Conservation (phyloP, 2,329 filamentous ascomycete species). For the Xylaria sp. region DNA sequence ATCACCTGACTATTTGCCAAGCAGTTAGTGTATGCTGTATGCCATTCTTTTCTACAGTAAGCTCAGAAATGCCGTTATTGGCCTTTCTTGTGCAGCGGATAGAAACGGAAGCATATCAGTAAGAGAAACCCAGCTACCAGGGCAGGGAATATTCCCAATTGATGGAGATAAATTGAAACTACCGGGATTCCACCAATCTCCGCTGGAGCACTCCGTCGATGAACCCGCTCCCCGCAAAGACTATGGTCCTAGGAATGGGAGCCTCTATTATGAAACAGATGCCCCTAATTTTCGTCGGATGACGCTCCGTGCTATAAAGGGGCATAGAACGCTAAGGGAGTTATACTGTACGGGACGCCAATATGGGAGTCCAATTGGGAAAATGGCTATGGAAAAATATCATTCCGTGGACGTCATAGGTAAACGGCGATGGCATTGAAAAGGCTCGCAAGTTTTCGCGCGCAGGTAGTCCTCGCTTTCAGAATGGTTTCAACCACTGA, state of each 20-base stretch:
- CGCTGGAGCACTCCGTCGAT: not conserved
- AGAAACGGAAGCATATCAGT: not conserved
- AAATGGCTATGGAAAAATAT: conserved; percentile 24
- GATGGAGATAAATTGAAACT: conserved; percentile 4
- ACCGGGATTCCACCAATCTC: conserved; percentile 35
- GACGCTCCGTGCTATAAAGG: conserved; percentile 31
- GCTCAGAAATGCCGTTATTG: not conserved
- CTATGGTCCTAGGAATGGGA: not conserved
- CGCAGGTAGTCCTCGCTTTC: not conserved
- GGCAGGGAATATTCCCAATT: not conserved
- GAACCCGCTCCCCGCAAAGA: conserved; percentile 4
- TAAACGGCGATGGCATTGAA: conserved; percentile 22
- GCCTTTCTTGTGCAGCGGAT: not conserved
- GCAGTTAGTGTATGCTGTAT: not conserved
- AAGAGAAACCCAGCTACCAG: not conserved
- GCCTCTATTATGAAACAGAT: conserved; percentile 6
- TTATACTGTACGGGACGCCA: not conserved
- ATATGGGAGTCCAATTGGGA: not conserved
- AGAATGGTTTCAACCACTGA: not conserved
- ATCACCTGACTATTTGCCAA: not conserved
- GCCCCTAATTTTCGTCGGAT: not conserved
- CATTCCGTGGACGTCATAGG: conserved; percentile 13
- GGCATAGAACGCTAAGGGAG: not conserved
- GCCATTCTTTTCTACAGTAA: not conserved
- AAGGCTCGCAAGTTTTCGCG: conserved; percentile 11